Base-by-base conservation (phyloP, 352 stramenopile species). In the Globisporangium radiosum region DNA sequence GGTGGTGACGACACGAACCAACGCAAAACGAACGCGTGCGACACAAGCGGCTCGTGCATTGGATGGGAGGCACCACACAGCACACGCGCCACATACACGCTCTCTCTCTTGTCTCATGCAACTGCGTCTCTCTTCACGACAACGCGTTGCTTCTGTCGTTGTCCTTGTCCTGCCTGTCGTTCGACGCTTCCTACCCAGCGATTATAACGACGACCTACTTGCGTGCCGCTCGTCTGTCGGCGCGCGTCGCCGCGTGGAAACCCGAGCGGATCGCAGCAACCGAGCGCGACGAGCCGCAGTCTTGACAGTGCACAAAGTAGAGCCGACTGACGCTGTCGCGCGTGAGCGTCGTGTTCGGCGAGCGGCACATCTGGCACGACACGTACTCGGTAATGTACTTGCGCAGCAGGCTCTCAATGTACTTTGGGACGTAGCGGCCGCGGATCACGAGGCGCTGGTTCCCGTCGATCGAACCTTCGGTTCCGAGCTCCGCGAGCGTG, bases 311-410 rank as follows among this genome's bases (percentile, higher is more conserved):
- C 59, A 98, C 95, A 73, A 99, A 99, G 75, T 98, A 98, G 58
- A 99, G 87, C 48, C 97, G 87, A 52, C 85, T 97, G 43, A 97
- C 94, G 62, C 82, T 92, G 87, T 99, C 97, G 68, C 97, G 93
- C 56, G 91, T 97, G 54, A 99, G 78, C 61, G 96, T 97, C 54
- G 97, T 99, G 75, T 99, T 98, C 36, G 97, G 90, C 56, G 86
- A 98, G 65, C 95, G 92, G 81, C 97, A 99, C 95, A 99, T 99
- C 73, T 98, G 92, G 83, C 97, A 99, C 65, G 95, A 98, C 33
- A 99, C 97, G 80, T 99, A 99, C 73, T 99, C 96, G 25, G 95
- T 96, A 66, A 99, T 99, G 79, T 99, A 99, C 79, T 99, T 99
- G 58, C 95, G 83, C 52, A 99, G 85, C 69, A 99, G 88, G 57